Percentiles rank a stretch among this genome's conserved stretches.
Conservation (phyloP, 2,329 filamentous ascomycete genomes). For the Diplodia seriata region DNA sequence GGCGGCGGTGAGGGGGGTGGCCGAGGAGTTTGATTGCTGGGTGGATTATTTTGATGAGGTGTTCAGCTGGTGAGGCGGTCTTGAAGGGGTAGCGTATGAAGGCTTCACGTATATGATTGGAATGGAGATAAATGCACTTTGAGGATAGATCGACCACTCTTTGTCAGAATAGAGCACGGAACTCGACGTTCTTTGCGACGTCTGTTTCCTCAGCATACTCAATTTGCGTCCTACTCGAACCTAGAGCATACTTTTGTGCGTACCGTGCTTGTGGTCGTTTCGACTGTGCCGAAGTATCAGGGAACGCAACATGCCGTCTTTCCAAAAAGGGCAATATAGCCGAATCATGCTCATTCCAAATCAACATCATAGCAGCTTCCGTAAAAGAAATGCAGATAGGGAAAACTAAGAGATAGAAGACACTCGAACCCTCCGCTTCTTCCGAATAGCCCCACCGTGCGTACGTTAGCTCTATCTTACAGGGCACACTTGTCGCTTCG, state of each 20-base stretch:
- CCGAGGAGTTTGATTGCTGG: slow-evolving; percentile 43
- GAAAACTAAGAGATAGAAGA: neutral
- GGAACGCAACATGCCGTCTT: neutral
- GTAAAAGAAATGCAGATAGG: neutral
- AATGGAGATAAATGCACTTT: neutral
- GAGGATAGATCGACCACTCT: neutral
- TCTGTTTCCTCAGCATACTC: too few relatives aligned
- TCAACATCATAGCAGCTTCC: neutral
- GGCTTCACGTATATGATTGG: neutral
- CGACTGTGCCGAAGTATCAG: neutral
- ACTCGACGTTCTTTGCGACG: too few relatives aligned
- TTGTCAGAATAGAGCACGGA: neutral
- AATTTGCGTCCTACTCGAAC: too few relatives aligned
- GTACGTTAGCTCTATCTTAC: neutral
- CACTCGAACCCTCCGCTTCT: neutral
- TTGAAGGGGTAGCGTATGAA: neutral
- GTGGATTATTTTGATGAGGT: slow-evolving; percentile 58
- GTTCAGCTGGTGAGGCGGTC: slow-evolving; percentile 51
- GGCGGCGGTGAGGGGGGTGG: slow-evolving; percentile 48
- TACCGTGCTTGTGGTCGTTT: neutral
- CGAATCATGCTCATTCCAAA: neutral
- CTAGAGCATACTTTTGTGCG: too few relatives aligned
- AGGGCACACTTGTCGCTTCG: neutral
- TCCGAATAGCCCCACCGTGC: too few relatives aligned
- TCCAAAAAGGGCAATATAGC: neutral